These are phyloP conservation scores for Zelopaecilomyces penicillatus DNA, from an alignment of 2,329 filamentous ascomycete species.

Conservation along the genomic window DNA sequence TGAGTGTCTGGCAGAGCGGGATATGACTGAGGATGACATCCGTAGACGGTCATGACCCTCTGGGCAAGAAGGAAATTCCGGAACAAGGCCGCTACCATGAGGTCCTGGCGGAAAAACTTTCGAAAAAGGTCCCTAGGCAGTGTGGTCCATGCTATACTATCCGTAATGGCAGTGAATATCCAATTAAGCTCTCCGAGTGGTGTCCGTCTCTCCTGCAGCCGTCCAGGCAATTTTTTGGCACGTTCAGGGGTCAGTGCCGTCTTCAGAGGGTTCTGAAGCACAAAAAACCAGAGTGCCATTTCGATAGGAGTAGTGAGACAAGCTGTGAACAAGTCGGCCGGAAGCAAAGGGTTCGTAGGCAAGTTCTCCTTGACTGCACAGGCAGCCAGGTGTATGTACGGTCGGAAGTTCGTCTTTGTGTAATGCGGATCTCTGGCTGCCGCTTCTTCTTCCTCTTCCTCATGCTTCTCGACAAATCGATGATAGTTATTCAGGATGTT, in stretches of 20 bases:
- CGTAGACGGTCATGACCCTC: constrained; percentile 91
- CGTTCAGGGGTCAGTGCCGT: constrained; percentile 67
- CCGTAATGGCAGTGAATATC: constrained; percentile 98
- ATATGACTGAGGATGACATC: constrained; percentile 88
- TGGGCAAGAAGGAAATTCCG: constrained; percentile 93
- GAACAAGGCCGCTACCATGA: constrained; percentile 98
- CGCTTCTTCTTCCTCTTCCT: constrained; percentile 74
- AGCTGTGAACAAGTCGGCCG: constrained; percentile 90
- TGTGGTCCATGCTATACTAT: constrained; percentile 97
- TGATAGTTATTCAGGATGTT: constrained; percentile 95
- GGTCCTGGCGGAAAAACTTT: constrained; percentile 91
- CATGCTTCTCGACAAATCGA: constrained; percentile 89
- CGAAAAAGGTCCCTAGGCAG: constrained; percentile 85
- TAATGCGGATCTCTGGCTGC: constrained; percentile 73
- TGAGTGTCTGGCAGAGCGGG: constrained; percentile 91
- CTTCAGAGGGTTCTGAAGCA: constrained; percentile 76
- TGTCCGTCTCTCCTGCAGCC: constrained; percentile 85
- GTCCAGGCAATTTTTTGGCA: constrained; percentile 81
- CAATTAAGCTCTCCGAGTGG: constrained; percentile 95
- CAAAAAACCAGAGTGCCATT: constrained; percentile 94
- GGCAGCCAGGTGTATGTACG: constrained; percentile 82
- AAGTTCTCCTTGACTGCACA: constrained; percentile 87
- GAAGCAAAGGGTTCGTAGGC: constrained; percentile 86
- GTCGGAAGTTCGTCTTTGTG: constrained; percentile 61
- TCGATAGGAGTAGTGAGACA: constrained; percentile 96